These are phyloP conservation scores for Exophiala lecanii-corni DNA, from an alignment of 2,329 filamentous ascomycete genomes.

Conservation along the genomic window DNA sequence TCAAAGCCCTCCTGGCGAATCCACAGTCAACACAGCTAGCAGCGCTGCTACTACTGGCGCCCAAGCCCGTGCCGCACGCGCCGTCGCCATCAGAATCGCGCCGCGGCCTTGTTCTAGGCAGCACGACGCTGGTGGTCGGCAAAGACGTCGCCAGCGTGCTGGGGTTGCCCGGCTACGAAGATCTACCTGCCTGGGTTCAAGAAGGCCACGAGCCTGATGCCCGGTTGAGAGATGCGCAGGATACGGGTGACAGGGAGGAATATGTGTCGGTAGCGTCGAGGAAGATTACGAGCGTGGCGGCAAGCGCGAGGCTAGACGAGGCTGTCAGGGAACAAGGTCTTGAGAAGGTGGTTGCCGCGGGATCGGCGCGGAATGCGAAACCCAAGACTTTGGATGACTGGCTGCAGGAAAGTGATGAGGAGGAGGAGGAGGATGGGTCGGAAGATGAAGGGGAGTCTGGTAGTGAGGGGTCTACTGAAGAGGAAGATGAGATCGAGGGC, in stretches of 20 bases:
- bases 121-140: constrained; percentile 78
- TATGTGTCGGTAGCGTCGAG: constrained; percentile 31
- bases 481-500: constrained; percentile 9
- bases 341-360: constrained; percentile 26
- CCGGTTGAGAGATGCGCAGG: constrained; percentile 60
- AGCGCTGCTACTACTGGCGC: constrained; percentile 82
- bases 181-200: constrained; percentile 78
- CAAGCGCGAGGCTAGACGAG: constrained; percentile 40
- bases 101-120: constrained; percentile 73
- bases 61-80: constrained; percentile 87
- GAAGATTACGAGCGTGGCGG: constrained; percentile 31
- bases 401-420: constrained; percentile 68
- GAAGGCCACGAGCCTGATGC: constrained; percentile 75
- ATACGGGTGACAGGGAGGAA: constrained; percentile 27
- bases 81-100: constrained; percentile 83
- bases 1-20: constrained; percentile 74
- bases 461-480: constrained; percentile 5
- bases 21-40: constrained; percentile 76
- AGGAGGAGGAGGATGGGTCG: constrained; percentile 54
- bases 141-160: constrained; percentile 64
- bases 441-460: constrained; percentile 33
- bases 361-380: constrained; percentile 36
- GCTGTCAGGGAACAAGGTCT: constrained; percentile 40
- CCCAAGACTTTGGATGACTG: constrained; percentile 89
- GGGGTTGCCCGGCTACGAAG: constrained; percentile 72